Evolutionary conservation across 2,329 filamentous ascomycete genomes (phyloP), one percentile per base, ranked within the genome.

Genomic region (Zelopaecilomyces penicillatus): DNA sequence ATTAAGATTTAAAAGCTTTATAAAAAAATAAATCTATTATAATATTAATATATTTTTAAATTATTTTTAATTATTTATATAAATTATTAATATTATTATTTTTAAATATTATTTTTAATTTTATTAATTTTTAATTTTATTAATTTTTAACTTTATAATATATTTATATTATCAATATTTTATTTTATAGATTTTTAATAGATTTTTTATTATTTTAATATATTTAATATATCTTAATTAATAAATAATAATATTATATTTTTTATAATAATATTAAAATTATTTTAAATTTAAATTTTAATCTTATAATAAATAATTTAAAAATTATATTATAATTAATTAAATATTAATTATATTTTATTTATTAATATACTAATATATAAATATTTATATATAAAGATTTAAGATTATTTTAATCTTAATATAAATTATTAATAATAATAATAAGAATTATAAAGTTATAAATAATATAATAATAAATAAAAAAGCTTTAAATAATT

Each of bases 141-240:
- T n/a, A n/a, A n/a, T n/a, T n/a, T n/a, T 40, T 27, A 40, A 28
- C 7, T 27, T 40, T 19, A 30, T 40, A 40, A 40, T 40, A 40
- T 40, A 40, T 6, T 26, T 5, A 8, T 40, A 40, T 7, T 40
- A 40, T 8, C 30, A 26, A 27, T 28, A 30, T 7, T 30, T 8
- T 28, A 40, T 5, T 40, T 27, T 40, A 40, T 8, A 19, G 30
- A 27, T 40, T 19, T 40, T 28, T 28, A 19, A 40, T 40, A 27
- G 12, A 30, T 40, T n/a, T n/a, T n/a, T n/a, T n/a, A n/a, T n/a
- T n/a, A n/a, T n/a, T n/a, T n/a, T n/a, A n/a, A n/a, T 40, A 40
- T 40, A 40, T 40, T 34, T 34, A 40, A 40, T 10, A 38, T 10
- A 38, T 38, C 36, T 38, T 38, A 38, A 7, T 9, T 38, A 38